A percentile compares a stretch with the other conserved stretches of the same genome.
phyloP scores from a whole-genome alignment of 148 eudicot species.

The Limonium bicolor region DNA sequence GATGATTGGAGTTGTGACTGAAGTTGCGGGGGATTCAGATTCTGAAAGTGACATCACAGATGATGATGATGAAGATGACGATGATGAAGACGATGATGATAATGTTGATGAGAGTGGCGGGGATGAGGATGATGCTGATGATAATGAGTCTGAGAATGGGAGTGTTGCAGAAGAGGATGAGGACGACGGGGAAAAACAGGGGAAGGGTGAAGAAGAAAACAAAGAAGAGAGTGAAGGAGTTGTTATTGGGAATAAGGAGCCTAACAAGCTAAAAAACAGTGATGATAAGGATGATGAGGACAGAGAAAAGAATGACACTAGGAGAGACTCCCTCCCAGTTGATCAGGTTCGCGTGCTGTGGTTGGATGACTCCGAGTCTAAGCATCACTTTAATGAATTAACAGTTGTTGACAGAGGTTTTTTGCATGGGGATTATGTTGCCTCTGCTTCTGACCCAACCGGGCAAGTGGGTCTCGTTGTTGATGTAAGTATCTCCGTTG shows the following conservation, averaged over 20 bases:
- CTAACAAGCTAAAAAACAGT: constrained; percentile 9
- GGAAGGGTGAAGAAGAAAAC: constrained; percentile 16
- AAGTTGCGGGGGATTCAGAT: constrained; percentile 92
- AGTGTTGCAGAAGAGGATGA: neutral
- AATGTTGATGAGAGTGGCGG: constrained; percentile 3
- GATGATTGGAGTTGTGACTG: constrained; percentile 72
- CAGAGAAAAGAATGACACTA: constrained; percentile 12
- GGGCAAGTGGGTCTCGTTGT: constrained; percentile 92
- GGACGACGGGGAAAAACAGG: constrained; percentile 34
- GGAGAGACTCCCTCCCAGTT: constrained; percentile 35
- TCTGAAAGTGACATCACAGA: constrained; percentile 71
- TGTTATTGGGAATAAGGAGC: constrained; percentile 16
- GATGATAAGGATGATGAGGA: constrained; percentile 22
- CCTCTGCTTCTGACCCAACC: constrained; percentile 63
- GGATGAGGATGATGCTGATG: constrained; percentile 9
- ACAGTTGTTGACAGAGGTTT: constrained; percentile 73
- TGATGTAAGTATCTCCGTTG: constrained; percentile 54
- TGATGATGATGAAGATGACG: constrained; percentile 35
- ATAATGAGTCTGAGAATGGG: constrained; percentile 2
- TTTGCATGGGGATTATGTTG: constrained; percentile 86
- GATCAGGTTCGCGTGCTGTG: constrained; percentile 84
- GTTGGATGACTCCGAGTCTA: constrained; percentile 76
- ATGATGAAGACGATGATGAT: constrained; percentile 8
- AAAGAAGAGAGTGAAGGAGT: constrained; percentile 21
- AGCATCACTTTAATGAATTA: constrained; percentile 35